Base-by-base conservation (phyloP, 768 basidiomycete genomes). In the Lactarius psammicola region DNA sequence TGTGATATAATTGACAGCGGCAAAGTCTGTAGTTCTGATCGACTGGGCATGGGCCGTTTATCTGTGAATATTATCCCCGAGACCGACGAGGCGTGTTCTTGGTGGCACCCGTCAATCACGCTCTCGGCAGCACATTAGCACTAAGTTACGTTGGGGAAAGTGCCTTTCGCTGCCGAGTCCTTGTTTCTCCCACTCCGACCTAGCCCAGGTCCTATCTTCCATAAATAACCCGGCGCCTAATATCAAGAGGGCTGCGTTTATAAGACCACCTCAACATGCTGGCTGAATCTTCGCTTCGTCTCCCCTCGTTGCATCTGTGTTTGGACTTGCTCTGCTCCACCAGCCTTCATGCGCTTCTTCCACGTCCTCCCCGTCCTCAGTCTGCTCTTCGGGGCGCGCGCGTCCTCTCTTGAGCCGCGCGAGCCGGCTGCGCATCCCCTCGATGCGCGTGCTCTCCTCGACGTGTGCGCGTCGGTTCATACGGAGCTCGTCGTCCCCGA, bases 401-500 rank as follows among this genome's bases (percentile, higher is more conserved):
- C 69, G 1, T 62, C 67, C 18, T 62, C 58, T 2, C 60, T 68
- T 23, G 53, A 59, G 1, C 49, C 38, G 30, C 60, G 69, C 3
- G 26, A 20, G 6, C 63, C 61, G 1, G 57, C 9, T 15, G 20
- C 53, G 3, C 56, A 67, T 56, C 42, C 60, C 10, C 59, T 63
- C 4, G 69, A 70, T 31, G 31, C 28, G 0, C 69, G 64, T 17
- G 56, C 28, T 6, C 31, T 66, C 26, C 68, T 73, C 80, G 81
- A 83, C 67, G 69, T 76, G 28, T 84, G 82, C 67, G 81, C 75
- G 23, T 72, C 77, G 59, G 71, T 82, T 46, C 68, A 77, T 51
- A 73, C 66, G 2, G 67, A 70, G 8, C 71, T 82, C 34, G 68
- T 74, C 2, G 74, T 78, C 6, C 74, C 71, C 44, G 53, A 69